Conservation (phyloP, 1,284 basidiomycete species). For the Chiua sp. region DNA sequence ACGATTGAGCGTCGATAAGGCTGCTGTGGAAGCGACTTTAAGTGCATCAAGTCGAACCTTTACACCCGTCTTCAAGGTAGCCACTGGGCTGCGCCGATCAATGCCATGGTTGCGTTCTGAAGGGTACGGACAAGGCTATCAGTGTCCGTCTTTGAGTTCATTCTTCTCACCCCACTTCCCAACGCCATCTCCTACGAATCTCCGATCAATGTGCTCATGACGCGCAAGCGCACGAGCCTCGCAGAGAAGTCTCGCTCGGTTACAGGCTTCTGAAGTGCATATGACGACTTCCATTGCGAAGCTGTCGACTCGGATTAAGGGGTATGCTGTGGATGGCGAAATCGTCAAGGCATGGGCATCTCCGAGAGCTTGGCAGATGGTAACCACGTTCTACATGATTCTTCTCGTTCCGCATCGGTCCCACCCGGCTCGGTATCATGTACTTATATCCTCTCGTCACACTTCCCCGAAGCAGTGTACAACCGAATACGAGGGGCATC, state of each 20-base stretch:
- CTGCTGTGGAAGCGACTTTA: slow-evolving; percentile 80
- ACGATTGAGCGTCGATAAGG: slow-evolving; percentile 89
- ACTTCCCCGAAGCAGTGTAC: too few relatives aligned
- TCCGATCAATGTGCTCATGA: slow-evolving; percentile 87
- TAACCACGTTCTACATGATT: slow-evolving; percentile 80
- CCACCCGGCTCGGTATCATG: slow-evolving; percentile 67
- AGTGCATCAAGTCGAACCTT: slow-evolving; percentile 57
- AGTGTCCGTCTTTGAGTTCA: slow-evolving; percentile 89
- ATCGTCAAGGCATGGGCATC: slow-evolving; percentile 75
- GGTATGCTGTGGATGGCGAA: slow-evolving; percentile 77
- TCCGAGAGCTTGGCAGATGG: slow-evolving; percentile 93
- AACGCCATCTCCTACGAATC: slow-evolving; percentile 93
- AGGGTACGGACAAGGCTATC: slow-evolving; percentile 82
- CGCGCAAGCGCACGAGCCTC: slow-evolving; percentile 81
- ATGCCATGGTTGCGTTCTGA: slow-evolving; percentile 84
- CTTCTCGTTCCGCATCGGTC: slow-evolving; percentile 3
- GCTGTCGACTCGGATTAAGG: slow-evolving; percentile 89
- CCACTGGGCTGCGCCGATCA: slow-evolving; percentile 94
- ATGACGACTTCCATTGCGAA: slow-evolving; percentile 99
- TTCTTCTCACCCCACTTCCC: slow-evolving; percentile 53
- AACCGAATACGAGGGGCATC: slow-evolving; percentile 68
- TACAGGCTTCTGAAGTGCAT: slow-evolving; percentile 73
- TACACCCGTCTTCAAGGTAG: slow-evolving; percentile 74
- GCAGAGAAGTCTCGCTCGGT: slow-evolving; percentile 71
- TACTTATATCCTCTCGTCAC: too few relatives aligned